These are phyloP conservation scores for Torulaspora gathmanii DNA, from an alignment of 805 yeast species.

Conservation along the genomic window DNA sequence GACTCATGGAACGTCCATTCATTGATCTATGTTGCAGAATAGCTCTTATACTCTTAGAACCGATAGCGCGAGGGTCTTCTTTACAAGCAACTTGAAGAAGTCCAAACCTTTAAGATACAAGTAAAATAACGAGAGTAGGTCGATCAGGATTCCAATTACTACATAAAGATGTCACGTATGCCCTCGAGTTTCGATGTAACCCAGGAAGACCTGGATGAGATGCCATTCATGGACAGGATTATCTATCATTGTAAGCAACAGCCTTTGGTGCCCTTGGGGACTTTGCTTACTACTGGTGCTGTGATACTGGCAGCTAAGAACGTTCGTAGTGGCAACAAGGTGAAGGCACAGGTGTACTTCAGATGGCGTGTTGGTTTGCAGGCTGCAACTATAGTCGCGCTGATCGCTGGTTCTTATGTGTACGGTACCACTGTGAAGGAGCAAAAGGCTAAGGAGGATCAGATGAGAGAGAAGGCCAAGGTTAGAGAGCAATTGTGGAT, in stretches of 20 bases:
- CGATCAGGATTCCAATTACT: too few species aligned
- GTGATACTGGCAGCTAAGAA: constrained; percentile 74
- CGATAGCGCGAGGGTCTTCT: constrained; percentile 2
- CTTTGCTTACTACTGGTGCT: constrained; percentile 73
- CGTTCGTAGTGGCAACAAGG: constrained; percentile 63
- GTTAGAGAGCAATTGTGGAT: constrained; percentile 84
- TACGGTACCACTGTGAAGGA: constrained; percentile 52
- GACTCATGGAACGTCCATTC: neutral
- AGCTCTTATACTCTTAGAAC: neutral
- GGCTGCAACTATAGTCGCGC: constrained; percentile 74
- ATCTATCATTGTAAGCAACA: constrained; percentile 68
- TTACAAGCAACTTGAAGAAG: neutral
- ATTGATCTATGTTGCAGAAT: neutral
- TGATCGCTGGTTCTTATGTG: constrained; percentile 71
- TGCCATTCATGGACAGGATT: constrained; percentile 53
- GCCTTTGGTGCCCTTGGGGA: constrained; percentile 84
- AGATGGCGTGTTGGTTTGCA: constrained; percentile 87
- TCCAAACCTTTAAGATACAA: neutral
- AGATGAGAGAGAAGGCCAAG: constrained; percentile 71
- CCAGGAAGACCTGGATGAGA: constrained; percentile 29
- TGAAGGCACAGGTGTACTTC: constrained; percentile 79
- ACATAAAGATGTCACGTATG: constrained; percentile 14
- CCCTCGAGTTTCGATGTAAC: constrained; percentile 37
- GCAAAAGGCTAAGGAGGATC: constrained; percentile 55
- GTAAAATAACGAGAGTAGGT: too few species aligned